These are phyloP conservation scores for Diplodia corticola DNA, from an alignment of 2,329 filamentous ascomycete species.

Conservation along the genomic window DNA sequence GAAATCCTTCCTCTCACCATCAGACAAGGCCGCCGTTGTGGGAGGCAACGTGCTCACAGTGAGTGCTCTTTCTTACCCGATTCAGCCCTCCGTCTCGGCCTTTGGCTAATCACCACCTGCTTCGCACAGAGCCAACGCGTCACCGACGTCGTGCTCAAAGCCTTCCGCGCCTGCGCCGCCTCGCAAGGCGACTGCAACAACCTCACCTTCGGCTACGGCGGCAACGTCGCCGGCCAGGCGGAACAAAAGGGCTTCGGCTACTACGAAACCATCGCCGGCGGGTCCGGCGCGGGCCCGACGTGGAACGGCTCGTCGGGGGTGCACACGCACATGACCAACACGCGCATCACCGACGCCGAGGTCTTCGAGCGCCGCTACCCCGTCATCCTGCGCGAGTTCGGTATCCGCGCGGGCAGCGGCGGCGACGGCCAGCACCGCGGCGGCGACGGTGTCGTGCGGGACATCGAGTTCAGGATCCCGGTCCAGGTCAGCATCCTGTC, in stretches of 20 bases:
- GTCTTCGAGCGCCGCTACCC: slow-evolving; percentile 77
- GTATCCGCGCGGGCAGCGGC: slow-evolving; percentile 61
- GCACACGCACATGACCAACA: slow-evolving; percentile 87
- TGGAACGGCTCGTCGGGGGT: slow-evolving; percentile 76
- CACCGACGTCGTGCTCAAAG: slow-evolving; percentile 79
- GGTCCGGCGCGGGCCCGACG: slow-evolving; percentile 68
- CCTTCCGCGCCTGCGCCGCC: slow-evolving; percentile 77
- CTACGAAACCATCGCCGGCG: slow-evolving; percentile 82
- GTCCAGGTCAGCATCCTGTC: slow-evolving; percentile 78
- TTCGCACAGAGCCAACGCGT: slow-evolving; percentile 65
- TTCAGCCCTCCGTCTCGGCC: not conserved
- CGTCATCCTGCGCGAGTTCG: slow-evolving; percentile 70
- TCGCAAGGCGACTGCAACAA: slow-evolving; percentile 83
- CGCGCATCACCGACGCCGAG: slow-evolving; percentile 77
- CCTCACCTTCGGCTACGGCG: slow-evolving; percentile 79
- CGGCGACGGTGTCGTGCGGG: slow-evolving; percentile 75
- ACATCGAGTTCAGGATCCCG: slow-evolving; percentile 78
- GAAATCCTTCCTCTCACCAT: slow-evolving; percentile 72
- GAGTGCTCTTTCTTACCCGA: not conserved
- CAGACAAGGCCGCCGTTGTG: slow-evolving; percentile 75
- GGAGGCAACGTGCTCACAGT: slow-evolving; percentile 77
- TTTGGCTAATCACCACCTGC: not conserved
- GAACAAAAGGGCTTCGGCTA: slow-evolving; percentile 79
- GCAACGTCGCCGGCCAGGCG: slow-evolving; percentile 59
- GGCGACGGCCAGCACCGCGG: slow-evolving; percentile 67